phyloP scores from a whole-genome alignment of 2,329 filamentous ascomycete genomes.

The Phialemoniopsis sp. region DNA sequence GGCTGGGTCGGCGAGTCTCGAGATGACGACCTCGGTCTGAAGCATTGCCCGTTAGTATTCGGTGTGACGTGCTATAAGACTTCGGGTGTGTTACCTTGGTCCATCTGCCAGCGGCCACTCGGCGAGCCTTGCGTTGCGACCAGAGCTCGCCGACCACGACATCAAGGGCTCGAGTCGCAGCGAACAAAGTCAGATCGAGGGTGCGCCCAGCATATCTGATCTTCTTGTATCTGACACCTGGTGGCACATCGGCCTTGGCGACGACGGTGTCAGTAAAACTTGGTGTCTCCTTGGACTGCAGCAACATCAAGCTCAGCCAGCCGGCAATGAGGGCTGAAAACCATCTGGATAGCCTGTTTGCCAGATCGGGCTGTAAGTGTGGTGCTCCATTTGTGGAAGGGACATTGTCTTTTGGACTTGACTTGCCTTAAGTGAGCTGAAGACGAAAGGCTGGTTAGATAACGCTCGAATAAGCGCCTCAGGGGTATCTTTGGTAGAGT shows the following conservation, averaged over 20 bases:
- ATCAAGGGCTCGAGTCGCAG: conserved; percentile 67
- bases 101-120: conserved; percentile 41
- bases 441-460: conserved; percentile 16
- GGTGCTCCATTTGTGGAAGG: background rate
- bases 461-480: conserved; percentile 16
- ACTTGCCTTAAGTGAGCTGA: conserved; percentile 25
- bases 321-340: conserved; percentile 53
- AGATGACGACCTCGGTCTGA: conserved; percentile 33
- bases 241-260: conserved; percentile 18
- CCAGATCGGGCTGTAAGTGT: conserved; percentile 12
- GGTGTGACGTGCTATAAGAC: conserved; percentile 2
- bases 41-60: background rate
- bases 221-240: conserved; percentile 17
- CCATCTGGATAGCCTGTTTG: conserved; percentile 48
- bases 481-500: conserved; percentile 21
- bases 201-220: conserved; percentile 61
- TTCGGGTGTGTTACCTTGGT: conserved; percentile 28
- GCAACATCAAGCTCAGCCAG: conserved; percentile 51
- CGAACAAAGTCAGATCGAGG: conserved; percentile 79
- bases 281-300: conserved; percentile 50
- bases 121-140: conserved; percentile 42
- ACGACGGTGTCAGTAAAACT: conserved; percentile 34
- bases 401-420: too few species aligned
- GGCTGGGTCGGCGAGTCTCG: conserved; percentile 55
- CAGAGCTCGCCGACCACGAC: conserved; percentile 64